Evolutionary conservation across 1,284 basidiomycete species (phyloP).

Genomic region (Chiua sp.): DNA sequence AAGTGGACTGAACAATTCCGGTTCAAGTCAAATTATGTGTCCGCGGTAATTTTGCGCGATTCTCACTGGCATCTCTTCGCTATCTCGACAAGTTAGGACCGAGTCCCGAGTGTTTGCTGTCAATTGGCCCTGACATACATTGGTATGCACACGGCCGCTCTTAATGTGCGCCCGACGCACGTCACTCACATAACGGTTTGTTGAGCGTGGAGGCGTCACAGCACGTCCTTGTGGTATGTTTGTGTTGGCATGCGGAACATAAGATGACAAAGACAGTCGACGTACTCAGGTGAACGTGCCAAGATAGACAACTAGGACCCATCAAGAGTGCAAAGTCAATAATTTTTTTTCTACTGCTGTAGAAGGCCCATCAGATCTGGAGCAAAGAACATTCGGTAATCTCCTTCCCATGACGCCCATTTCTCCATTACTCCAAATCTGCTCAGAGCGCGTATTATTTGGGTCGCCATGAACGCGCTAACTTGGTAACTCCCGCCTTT

Average conservation of each 20-base stretch:
- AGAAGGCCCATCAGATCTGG: neutral
- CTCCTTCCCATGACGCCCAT: neutral
- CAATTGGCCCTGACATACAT: neutral
- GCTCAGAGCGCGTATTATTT: too few relatives aligned
- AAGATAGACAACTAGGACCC: neutral
- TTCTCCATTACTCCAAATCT: neutral
- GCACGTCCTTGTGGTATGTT: too few relatives aligned
- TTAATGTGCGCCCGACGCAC: neutral
- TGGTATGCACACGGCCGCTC: neutral
- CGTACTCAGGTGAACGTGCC: neutral
- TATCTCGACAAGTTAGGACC: neutral
- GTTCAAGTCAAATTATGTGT: neutral
- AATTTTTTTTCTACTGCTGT: neutral
- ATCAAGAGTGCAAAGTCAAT: neutral
- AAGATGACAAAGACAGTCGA: too few relatives aligned
- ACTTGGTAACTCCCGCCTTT: too few relatives aligned
- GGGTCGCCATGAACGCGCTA: too few relatives aligned
- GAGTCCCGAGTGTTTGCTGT: neutral
- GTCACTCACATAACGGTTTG: neutral
- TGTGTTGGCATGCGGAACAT: too few relatives aligned
- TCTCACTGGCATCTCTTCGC: too few relatives aligned
- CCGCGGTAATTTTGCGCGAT: neutral
- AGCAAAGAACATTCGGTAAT: neutral
- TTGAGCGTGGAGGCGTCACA: neutral
- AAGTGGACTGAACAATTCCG: neutral